A percentile compares a stretch with the other conserved stretches of the same genome.
Conservation (phyloP, 208 protist species). For the Crithidia acanthocephali region DNA sequence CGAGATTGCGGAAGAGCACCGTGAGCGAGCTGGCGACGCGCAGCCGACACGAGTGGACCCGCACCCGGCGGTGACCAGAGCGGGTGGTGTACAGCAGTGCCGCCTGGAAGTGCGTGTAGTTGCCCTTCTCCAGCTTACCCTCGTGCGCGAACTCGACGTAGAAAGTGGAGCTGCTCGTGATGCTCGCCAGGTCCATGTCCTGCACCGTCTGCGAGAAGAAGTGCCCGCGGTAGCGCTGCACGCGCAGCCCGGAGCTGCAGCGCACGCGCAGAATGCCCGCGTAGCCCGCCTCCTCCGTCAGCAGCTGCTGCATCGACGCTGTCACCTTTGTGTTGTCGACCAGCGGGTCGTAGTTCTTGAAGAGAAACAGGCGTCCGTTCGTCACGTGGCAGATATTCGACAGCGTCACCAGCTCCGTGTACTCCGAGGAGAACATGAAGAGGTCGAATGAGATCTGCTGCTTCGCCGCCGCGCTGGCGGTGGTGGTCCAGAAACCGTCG, state of each 20-base stretch:
- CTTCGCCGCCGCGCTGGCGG: slow-evolving; percentile 68
- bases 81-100: slow-evolving; percentile 95
- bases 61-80: slow-evolving; percentile 86
- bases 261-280: slow-evolving; percentile 92
- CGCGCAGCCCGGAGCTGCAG: slow-evolving; percentile 79
- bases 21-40: slow-evolving; percentile 53
- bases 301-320: slow-evolving; percentile 52
- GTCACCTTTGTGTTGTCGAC: slow-evolving; percentile 71
- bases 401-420: slow-evolving; percentile 89
- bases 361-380: slow-evolving; percentile 78
- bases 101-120: slow-evolving; percentile 86
- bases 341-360: slow-evolving; percentile 74
- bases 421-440: slow-evolving; percentile 80
- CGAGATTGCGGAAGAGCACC: slow-evolving; percentile 72
- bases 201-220: slow-evolving; percentile 80
- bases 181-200: slow-evolving; percentile 91
- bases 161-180: slow-evolving; percentile 82
- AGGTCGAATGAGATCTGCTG: slow-evolving; percentile 91
- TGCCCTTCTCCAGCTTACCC: slow-evolving; percentile 65
- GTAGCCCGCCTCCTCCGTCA: slow-evolving; percentile 89
- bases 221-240: slow-evolving; percentile 89
- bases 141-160: slow-evolving; percentile 94
- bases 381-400: slow-evolving; percentile 82
- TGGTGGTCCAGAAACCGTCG: slow-evolving; percentile 85
- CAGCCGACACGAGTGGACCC: slow-evolving; percentile 84